These are phyloP conservation scores for Globisporangium paddicum DNA, from an alignment of 352 stramenopile genomes.

Conservation along the genomic window DNA sequence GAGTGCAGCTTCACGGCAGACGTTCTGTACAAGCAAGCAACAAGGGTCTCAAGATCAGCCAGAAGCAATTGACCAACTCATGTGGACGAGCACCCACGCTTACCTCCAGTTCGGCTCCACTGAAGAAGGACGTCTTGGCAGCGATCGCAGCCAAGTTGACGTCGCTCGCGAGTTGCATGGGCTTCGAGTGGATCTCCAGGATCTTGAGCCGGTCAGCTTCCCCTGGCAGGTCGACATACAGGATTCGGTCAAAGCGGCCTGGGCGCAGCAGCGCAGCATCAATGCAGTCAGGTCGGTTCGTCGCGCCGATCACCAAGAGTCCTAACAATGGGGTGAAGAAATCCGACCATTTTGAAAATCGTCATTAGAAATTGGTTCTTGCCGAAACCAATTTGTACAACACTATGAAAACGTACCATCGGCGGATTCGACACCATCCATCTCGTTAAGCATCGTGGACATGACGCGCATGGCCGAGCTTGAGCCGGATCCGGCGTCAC, in stretches of 20 bases:
- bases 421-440: conserved; percentile 94
- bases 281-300: conserved; percentile 97
- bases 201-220: conserved; percentile 57
- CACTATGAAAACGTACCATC: conserved; percentile 48
- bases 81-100: neutral
- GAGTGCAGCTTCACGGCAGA: conserved; percentile 82
- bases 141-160: conserved; percentile 62
- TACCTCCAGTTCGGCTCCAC: conserved; percentile 87
- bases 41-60: neutral
- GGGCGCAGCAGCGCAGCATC: conserved; percentile 96
- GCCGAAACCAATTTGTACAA: neutral
- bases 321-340: conserved; percentile 20
- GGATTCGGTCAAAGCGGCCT: conserved; percentile 93
- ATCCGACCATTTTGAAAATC: neutral
- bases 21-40: conserved; percentile 42
- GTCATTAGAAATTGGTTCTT: neutral
- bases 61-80: neutral
- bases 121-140: conserved; percentile 56
- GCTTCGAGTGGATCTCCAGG: conserved; percentile 66
- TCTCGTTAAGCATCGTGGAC: conserved; percentile 97
- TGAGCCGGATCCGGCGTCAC: conserved; percentile 28
- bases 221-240: conserved; percentile 92
- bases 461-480: conserved; percentile 90
- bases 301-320: conserved; percentile 96
- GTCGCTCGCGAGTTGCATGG: conserved; percentile 57